Percentiles rank a stretch among this genome's conserved stretches.
phyloP scores from a whole-genome alignment of 306 rosid genomes.

The Mucuna pruriens region DNA sequence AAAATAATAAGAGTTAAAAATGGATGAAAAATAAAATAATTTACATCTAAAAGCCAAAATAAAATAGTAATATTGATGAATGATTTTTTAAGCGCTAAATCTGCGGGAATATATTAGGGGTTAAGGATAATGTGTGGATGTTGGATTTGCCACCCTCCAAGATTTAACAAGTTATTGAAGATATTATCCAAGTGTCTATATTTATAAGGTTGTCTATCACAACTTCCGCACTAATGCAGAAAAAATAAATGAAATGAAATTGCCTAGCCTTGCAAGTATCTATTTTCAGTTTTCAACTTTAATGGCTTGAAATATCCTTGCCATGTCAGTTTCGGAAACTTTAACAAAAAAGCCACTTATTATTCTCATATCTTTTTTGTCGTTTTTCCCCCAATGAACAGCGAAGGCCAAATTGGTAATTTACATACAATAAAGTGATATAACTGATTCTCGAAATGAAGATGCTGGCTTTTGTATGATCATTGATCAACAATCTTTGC shows the following conservation, averaged over 20 bases:
- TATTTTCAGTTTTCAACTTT: constrained; percentile 30
- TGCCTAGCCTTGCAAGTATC: not conserved
- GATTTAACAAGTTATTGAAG: not conserved
- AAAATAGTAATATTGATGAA: not conserved
- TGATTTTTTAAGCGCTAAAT: not conserved
- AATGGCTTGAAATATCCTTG: constrained; percentile 6
- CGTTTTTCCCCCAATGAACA: constrained; percentile 25
- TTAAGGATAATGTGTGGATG: not conserved
- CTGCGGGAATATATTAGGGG: not conserved
- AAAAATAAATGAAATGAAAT: not conserved
- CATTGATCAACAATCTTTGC: constrained; percentile 31
- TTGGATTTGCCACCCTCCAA: not conserved
- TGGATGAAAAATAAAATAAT: not conserved
- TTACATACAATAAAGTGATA: constrained; percentile 17
- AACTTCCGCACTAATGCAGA: constrained; percentile 2
- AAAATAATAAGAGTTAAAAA: not conserved
- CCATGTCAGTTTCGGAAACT: constrained; percentile 41
- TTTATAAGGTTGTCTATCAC: not conserved
- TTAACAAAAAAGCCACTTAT: constrained; percentile 15
- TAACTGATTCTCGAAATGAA: constrained; percentile 41
- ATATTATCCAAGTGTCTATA: not conserved
- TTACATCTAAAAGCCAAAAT: not conserved
- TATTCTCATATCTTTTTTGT: constrained; percentile 1
- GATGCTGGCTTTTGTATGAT: not conserved
- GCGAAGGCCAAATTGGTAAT: constrained; percentile 36